phyloP scores from a whole-genome alignment of 23 red algal genomes.

The Gracilaria vermiculophylla region DNA sequence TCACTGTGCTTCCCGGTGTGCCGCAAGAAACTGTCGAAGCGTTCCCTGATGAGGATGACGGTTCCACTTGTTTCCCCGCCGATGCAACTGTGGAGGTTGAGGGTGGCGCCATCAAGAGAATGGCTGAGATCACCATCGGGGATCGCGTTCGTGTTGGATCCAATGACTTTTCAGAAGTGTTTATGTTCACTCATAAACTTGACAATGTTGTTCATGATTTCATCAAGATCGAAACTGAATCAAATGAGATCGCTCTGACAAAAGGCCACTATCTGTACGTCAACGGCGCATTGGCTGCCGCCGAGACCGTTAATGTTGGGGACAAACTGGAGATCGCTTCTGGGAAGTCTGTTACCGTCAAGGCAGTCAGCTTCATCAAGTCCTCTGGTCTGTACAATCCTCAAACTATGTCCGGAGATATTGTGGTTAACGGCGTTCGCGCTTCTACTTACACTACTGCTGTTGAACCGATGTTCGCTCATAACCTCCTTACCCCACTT shows the following conservation, averaged over 20 bases:
- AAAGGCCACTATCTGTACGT: constrained; percentile 64
- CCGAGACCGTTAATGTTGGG: constrained; percentile 39
- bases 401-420: constrained; percentile 73
- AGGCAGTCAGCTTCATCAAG: not conserved
- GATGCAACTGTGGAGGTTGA: constrained; percentile 63
- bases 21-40: not conserved
- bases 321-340: constrained; percentile 11
- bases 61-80: constrained; percentile 67
- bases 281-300: constrained; percentile 34
- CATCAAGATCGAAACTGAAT: constrained; percentile 35
- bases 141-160: constrained; percentile 60
- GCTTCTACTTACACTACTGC: constrained; percentile 56
- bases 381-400: constrained; percentile 71
- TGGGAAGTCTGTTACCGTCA: not conserved
- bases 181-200: constrained; percentile 70
- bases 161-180: constrained; percentile 51
- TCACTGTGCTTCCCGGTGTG: constrained; percentile 21
- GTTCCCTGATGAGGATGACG: constrained; percentile 34
- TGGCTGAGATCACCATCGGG: constrained; percentile 68
- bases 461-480: constrained; percentile 28
- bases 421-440: constrained; percentile 57
- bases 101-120: constrained; percentile 32
- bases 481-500: constrained; percentile 36
- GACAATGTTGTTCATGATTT: constrained; percentile 9
- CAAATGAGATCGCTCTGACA: constrained; percentile 32